Evolutionary conservation across 306 rosid genomes (phyloP).

Genomic region (Pyrus pyrifolia): DNA sequence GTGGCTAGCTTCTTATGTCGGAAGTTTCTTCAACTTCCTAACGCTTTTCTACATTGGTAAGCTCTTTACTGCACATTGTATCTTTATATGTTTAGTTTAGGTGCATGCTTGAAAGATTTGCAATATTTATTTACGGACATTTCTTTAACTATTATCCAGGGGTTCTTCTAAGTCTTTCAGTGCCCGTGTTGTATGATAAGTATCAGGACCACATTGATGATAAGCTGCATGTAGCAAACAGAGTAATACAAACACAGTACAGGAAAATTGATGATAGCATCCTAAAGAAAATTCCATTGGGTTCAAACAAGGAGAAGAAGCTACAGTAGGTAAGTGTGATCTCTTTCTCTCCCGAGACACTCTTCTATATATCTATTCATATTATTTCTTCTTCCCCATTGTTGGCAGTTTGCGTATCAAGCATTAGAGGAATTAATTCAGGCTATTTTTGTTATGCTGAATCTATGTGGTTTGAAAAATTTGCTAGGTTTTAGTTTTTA

Average conservation of each 20-base stretch:
- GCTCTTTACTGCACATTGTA: slow-evolving; percentile 16
- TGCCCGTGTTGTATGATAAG: slow-evolving; percentile 83
- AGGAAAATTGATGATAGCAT: slow-evolving; percentile 46
- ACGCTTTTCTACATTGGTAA: slow-evolving; percentile 66
- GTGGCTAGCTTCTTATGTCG: slow-evolving; percentile 56
- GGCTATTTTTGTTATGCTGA: not conserved
- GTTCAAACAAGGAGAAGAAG: slow-evolving; percentile 73
- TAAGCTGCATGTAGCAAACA: slow-evolving; percentile 40
- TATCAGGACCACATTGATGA: slow-evolving; percentile 66
- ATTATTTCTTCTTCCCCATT: not conserved
- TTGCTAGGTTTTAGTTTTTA: not conserved
- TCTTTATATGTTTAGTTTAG: not conserved
- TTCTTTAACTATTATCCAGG: slow-evolving; percentile 37
- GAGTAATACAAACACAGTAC: slow-evolving; percentile 39
- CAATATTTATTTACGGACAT: not conserved
- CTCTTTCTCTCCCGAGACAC: not conserved
- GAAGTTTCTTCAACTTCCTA: slow-evolving; percentile 67
- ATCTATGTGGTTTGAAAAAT: not conserved
- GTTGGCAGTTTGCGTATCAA: not conserved
- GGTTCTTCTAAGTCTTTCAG: slow-evolving; percentile 71
- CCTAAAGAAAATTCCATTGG: slow-evolving; percentile 55
- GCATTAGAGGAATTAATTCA: not conserved
- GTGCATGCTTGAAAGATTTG: not conserved
- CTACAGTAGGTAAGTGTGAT: slow-evolving; percentile 50
- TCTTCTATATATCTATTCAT: not conserved